Evolutionary conservation across 805 yeast species (phyloP), one percentile per base, ranked within the genome.

Genomic region (Saccharomyces kudriavzevii): DNA sequence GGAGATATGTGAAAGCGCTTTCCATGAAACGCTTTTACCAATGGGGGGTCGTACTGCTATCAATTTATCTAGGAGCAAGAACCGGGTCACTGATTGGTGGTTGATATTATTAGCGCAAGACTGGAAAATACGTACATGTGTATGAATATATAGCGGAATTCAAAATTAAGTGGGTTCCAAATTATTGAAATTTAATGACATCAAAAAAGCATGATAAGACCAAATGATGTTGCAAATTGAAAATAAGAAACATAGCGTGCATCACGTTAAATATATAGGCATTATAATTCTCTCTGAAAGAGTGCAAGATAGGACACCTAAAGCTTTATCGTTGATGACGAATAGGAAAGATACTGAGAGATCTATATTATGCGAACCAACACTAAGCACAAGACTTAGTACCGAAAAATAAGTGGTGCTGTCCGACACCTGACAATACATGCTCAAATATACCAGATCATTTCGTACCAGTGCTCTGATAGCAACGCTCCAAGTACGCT

Each of bases 51-150:
- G 17, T 59, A 22, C 17, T 54, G 11, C 20, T 56, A 5, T 52
- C 56, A 14, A 56, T 56, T 26, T 52, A 54, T 45, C 30, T 56
- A 10, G 62, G 62, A 25, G 52, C 54, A 6, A 50, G 45, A 40
- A 47, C 49, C 17, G 62, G 62, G 14, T 31, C 53, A 22, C 47
- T 54, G 22, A 47, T 58, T 17, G 29, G 49, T 55, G 24, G 31
- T 52, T 17, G 27, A 49, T 14, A 27, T 29, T 25, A 24, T 24
- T 26, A 31, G 30, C 13, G 50, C 31, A 11, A 30, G 29, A 20
- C 20, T 11, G 13, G 30, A 35, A 48, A 9, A 13, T 13, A 10
- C 31, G 17, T 27, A 25, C 17, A 17, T 17, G 2, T 5, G 22
- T 17, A 35, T 35, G 5, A 8, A 13, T 35, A 30, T 30, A 13